Percentiles rank a stretch among this genome's conserved stretches.
Conservation (phyloP, 257 asterid species). For the Przewalskia tangutica region DNA sequence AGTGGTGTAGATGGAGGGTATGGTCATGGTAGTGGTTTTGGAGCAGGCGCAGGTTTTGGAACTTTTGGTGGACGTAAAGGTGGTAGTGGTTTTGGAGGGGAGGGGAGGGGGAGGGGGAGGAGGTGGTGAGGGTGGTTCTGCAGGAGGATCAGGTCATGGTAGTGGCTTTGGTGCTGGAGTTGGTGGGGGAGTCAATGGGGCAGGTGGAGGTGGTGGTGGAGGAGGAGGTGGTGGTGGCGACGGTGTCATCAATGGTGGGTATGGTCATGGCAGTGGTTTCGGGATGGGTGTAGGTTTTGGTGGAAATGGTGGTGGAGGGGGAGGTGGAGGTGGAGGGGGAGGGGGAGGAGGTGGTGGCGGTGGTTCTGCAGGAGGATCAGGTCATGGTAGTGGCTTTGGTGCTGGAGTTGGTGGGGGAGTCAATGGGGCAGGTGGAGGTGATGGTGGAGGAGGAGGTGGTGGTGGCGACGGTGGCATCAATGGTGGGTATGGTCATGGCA, state of each 20-base stretch:
- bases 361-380: background rate
- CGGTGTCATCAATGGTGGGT: conserved; percentile 1
- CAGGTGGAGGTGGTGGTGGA: background rate
- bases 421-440: background rate
- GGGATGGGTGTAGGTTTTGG: conserved; percentile 11
- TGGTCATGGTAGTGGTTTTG: conserved; percentile 10
- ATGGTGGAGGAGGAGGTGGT: background rate
- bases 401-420: background rate
- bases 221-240: background rate
- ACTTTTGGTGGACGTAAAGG: background rate
- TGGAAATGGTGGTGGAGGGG: background rate
- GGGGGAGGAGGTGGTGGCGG: background rate
- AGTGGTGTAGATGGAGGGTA: background rate
- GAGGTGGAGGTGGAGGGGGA: background rate
- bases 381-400: conserved; percentile 7
- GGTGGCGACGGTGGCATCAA: background rate
- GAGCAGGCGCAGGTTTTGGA: conserved; percentile 12
- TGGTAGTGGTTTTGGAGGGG: conserved; percentile 6
- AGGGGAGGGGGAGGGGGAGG: conserved; percentile 5
- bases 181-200: background rate
- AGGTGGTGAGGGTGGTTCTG: background rate
- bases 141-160: conserved; percentile 9
- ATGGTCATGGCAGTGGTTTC: conserved; percentile 8
- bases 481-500: conserved; percentile 1
- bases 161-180: conserved; percentile 7